Evolutionary conservation across 2,329 filamentous ascomycete genomes (phyloP).

Genomic region (Alternaria infectoria): DNA sequence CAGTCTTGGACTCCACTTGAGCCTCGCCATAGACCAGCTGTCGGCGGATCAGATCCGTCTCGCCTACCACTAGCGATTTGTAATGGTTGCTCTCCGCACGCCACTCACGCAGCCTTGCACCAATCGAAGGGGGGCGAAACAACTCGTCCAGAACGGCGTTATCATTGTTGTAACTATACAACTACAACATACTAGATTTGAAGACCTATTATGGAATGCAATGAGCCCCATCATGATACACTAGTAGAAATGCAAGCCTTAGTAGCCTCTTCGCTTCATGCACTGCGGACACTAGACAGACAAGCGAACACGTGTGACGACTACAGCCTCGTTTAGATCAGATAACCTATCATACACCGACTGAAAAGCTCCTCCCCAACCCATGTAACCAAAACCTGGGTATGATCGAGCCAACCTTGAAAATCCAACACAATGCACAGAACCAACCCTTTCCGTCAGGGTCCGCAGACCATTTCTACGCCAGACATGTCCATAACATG

Average conservation of each 20-base stretch:
- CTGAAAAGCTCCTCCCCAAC: not conserved
- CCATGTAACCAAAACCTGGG: slow-evolving; percentile 5
- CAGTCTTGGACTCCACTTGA: slow-evolving; percentile 7
- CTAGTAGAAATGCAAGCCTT: slow-evolving; percentile 4
- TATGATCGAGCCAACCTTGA: not conserved
- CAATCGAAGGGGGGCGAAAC: not conserved
- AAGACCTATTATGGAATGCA: not conserved
- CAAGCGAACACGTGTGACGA: slow-evolving; percentile 27
- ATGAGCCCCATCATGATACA: not conserved
- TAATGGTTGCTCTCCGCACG: slow-evolving; percentile 13
- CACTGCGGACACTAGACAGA: slow-evolving; percentile 27
- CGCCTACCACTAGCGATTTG: slow-evolving; percentile 24
- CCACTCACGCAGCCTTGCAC: slow-evolving; percentile 5
- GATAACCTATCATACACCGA: slow-evolving; percentile 19
- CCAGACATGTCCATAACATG: slow-evolving; percentile 8
- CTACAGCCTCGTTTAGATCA: slow-evolving; percentile 2
- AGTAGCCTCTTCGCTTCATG: slow-evolving; percentile 20
- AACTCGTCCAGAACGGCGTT: not conserved
- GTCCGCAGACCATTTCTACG: not conserved
- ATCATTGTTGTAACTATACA: not conserved
- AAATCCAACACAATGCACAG: not conserved
- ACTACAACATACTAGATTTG: not conserved
- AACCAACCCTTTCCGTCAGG: not conserved
- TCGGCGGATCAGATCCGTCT: slow-evolving; percentile 25
- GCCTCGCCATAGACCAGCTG: slow-evolving; percentile 13